phyloP scores from a whole-genome alignment of 139 green algal species.

The Chlamydomonas sp. region DNA sequence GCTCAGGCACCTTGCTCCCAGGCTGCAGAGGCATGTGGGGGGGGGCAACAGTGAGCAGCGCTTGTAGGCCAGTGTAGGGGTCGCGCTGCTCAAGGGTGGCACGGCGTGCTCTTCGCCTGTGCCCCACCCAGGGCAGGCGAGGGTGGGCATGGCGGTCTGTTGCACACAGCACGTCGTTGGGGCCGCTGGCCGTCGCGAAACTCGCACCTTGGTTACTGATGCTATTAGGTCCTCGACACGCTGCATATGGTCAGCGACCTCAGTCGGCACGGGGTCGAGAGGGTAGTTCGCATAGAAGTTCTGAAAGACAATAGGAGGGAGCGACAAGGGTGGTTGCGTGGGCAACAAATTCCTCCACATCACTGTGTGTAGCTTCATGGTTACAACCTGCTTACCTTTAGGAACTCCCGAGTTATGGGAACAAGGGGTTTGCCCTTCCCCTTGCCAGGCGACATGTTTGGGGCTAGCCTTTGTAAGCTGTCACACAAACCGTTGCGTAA shows the following conservation, averaged over 20 bases:
- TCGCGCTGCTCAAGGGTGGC: no score
- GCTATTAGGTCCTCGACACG: neutral
- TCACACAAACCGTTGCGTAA: no score
- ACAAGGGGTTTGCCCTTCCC: constrained; percentile 1
- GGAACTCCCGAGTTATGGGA: constrained; percentile 38
- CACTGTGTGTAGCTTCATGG: no score
- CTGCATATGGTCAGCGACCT: neutral
- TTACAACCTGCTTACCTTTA: no score
- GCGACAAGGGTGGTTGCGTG: no score
- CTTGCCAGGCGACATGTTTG: neutral
- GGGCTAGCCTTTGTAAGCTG: no score
- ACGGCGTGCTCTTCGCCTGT: no score
- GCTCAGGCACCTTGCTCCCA: neutral
- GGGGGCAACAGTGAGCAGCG: no score
- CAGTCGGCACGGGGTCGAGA: constrained; percentile 6
- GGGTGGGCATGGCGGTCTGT: no score
- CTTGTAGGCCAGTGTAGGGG: neutral
- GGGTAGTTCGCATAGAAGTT: constrained; percentile 37
- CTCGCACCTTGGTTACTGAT: neutral
- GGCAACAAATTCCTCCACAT: no score
- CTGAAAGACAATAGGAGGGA: neutral
- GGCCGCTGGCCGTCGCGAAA: neutral
- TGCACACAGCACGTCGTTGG: neutral
- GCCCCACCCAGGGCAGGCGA: no score
- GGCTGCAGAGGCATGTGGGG: neutral